These are phyloP conservation scores for Agapanthus africanus DNA, from an alignment of 106 monocot species.

Conservation along the genomic window DNA sequence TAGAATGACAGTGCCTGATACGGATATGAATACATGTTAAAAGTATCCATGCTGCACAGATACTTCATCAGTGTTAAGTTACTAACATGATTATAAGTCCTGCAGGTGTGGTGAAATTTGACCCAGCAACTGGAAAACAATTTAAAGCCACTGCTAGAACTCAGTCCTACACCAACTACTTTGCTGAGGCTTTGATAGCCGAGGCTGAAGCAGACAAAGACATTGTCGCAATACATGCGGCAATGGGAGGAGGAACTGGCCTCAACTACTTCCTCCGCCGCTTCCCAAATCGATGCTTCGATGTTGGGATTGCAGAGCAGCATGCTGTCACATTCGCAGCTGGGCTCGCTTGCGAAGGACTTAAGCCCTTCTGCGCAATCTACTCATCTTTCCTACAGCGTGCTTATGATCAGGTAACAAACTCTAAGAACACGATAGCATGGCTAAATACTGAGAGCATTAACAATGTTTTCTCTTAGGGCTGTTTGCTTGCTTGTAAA, in stretches of 20 bases:
- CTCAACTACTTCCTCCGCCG: conserved; percentile 88
- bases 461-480: too few species aligned
- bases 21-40: too few species aligned
- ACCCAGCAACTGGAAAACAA: conserved; percentile 93
- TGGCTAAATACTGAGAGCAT: too few species aligned
- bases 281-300: conserved; percentile 76
- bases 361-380: conserved; percentile 92
- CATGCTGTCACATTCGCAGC: conserved; percentile 98
- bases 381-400: conserved; percentile 92
- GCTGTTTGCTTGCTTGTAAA: too few species aligned
- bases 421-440: too few species aligned
- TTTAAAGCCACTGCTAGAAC: conserved; percentile 51
- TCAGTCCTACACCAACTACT: conserved; percentile 83
- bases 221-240: conserved; percentile 85
- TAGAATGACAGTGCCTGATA: too few species aligned
- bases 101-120: conserved; percentile 78
- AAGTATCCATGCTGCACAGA: too few species aligned
- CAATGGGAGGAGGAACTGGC: conserved; percentile 96
- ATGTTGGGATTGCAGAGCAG: conserved; percentile 95
- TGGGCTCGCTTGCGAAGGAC: conserved; percentile 83
- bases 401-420: conserved; percentile 93
- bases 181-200: conserved; percentile 83
- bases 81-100: neutral
- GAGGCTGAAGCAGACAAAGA: conserved; percentile 81
- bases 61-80: neutral